Base-by-base conservation (phyloP, 176 grass and related monocot genomes). In the Oryza meridionalis region DNA sequence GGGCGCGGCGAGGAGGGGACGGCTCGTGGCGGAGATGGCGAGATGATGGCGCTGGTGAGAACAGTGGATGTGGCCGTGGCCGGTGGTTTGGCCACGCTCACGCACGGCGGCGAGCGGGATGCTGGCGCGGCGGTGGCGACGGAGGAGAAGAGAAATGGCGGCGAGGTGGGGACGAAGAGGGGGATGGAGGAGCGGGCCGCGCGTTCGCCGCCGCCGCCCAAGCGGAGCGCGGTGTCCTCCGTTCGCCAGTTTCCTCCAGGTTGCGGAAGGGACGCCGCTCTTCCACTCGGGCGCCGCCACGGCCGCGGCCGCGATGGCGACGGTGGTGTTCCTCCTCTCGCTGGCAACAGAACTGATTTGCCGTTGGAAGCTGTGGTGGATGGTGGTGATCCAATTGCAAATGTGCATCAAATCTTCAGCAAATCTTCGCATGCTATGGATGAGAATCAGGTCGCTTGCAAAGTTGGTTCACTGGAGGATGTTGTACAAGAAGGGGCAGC, bases 231-330 rank as follows among this genome's bases (percentile, higher is more conserved):
- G 42, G 59, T 82, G n/a, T 58, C 67, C 9, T 73, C 83, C 0
- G 7, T 62, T 2, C 83, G 88, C 17, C 44, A 55, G 4, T 86
- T 77, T 59, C 88, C 88, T 4, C 35, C 75, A 46, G 78, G 88
- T 45, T 86, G 88, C 42, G 83, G 83, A 14, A 63, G 72, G 32
- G 70, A 38, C 47, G 11, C 42, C 37, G 63, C 53, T 71, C 21
- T 42, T 13, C 70, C 49, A 51, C 49, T 51, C 49, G 49, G 49
- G 2, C 49, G 49, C 49, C 3, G 49, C 49, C 49, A 4, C 49
- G 49, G 49, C 14, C 49, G 14, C 49, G 49, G 49, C 49, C 49
- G 4, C 49, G 14, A 40, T 37, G 35, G 0, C 35, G 35, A 37
- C 6, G 35, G 35, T 78, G 73, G 50, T 58, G 19, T 33, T 21